Evolutionary conservation across 805 yeast species (phyloP), one percentile per base, ranked within the genome.

Genomic region (Ogataea allantospora): DNA sequence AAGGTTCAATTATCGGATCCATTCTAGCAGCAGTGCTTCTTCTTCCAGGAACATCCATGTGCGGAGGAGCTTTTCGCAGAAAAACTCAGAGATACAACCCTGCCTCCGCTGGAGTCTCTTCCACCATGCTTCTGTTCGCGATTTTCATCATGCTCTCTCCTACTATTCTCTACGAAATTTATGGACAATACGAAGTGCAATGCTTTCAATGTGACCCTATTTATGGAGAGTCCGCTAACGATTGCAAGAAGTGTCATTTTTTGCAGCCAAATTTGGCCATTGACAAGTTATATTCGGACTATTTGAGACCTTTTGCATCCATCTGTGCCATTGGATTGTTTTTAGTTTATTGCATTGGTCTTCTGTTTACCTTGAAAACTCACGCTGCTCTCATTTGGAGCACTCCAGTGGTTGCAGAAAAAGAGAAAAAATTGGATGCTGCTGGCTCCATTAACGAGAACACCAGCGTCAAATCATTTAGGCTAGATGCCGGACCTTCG

Each of bases 341-440:
- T 53, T 62, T 85, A 10, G 93, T 96, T 0, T 93, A 93, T 58
- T 73, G 78, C 15, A 80, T 89, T 60, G 98, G 99, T 1, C 67
- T 93, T 28, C 81, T 88, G 76, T 93, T 93, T 60, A 93, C 99
- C 0, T 72, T 93, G 54, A 77, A 95, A 53, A 93, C 98, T 0
- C 99, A 93, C 62, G 99, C 99, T 0, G 91, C 96, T 1, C 69
- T 88, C 65, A 93, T 93, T 47, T 93, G 99, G 99, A 85, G 87
- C 30, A 75, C 80, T 1, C 80, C 82, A 3, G 71, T 73, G 6
- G 58, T 65, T 10, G 55, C 65, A 2, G 71, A 68, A 30, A 55
- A 54, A 22, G 75, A 71, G 35, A 58, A 58, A 39, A 50, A 48
- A 28, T 10, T 33, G 5, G 55, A 53, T 1, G 7, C 20, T 2